Evolutionary conservation across 2,329 filamentous ascomycete species (phyloP).

Genomic region (Fusarium sp.): DNA sequence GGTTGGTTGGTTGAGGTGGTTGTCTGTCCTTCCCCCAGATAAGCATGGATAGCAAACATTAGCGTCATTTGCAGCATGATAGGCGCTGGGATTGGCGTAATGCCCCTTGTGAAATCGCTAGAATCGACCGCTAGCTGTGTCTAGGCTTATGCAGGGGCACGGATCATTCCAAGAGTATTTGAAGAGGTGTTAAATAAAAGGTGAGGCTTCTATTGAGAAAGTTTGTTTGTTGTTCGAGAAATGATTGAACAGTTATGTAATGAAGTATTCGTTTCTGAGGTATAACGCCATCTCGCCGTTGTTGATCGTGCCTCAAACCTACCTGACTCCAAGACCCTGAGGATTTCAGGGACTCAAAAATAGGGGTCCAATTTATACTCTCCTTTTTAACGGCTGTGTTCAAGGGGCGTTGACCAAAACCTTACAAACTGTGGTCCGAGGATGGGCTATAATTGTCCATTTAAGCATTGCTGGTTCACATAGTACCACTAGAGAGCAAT

Average conservation of each 20-base stretch:
- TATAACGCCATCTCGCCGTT: not conserved
- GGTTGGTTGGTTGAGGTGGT: conserved; percentile 14
- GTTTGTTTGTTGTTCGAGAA: not conserved
- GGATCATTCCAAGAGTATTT: conserved; percentile 19
- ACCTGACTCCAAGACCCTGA: not conserved
- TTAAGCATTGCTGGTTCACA: no score
- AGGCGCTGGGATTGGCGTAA: conserved; percentile 35
- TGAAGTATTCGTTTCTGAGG: not conserved
- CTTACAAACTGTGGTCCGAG: not conserved
- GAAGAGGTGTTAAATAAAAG: conserved; percentile 6
- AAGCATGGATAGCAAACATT: conserved; percentile 29
- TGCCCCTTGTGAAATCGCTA: conserved; percentile 32
- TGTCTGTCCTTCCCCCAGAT: conserved; percentile 36
- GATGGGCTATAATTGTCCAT: not conserved
- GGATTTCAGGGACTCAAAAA: conserved; percentile 6
- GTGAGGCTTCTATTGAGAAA: not conserved
- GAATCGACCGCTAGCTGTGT: conserved; percentile 24
- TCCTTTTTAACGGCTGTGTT: conserved; percentile 20
- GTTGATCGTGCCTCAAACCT: not conserved
- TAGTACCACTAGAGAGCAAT: not conserved
- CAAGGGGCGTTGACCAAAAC: not conserved
- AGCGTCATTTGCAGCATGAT: conserved; percentile 31
- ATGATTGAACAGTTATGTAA: not conserved
- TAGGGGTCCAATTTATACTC: conserved; percentile 36
- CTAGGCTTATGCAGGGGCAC: conserved; percentile 31